These are phyloP conservation scores for Elongisporangium undulatum DNA, from an alignment of 352 stramenopile genomes.

Conservation along the genomic window DNA sequence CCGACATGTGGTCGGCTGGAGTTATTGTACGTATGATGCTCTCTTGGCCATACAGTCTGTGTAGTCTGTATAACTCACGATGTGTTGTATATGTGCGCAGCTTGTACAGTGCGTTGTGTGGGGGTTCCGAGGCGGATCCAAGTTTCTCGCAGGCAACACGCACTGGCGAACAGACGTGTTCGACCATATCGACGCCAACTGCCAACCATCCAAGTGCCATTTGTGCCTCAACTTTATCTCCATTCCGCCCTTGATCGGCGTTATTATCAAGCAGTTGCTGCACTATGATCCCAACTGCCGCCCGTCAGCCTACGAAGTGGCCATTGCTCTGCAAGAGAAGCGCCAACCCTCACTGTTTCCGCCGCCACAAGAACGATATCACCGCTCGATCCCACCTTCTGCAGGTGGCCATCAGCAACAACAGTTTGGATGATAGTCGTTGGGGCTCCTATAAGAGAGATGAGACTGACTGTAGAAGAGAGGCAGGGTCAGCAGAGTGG, in stretches of 20 bases:
- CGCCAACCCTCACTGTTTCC: conserved; percentile 51
- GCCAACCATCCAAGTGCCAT: conserved; percentile 47
- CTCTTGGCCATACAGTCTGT: not conserved
- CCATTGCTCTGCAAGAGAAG: conserved; percentile 64
- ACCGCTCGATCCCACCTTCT: not conserved
- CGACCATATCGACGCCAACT: conserved; percentile 64
- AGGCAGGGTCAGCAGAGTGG: not conserved
- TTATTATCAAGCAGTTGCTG: conserved; percentile 75
- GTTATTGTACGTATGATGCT: conserved; percentile 73
- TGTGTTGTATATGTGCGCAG: conserved; percentile 22
- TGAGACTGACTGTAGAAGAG: not conserved
- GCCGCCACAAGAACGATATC: conserved; percentile 9
- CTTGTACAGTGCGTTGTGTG: conserved; percentile 79
- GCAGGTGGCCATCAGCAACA: not conserved
- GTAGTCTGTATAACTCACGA: not conserved
- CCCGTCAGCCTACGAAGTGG: conserved; percentile 70
- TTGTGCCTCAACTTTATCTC: conserved; percentile 79
- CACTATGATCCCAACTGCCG: conserved; percentile 62
- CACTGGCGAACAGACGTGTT: conserved; percentile 80
- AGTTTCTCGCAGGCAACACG: conserved; percentile 45
- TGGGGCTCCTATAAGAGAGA: not conserved
- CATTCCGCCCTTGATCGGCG: conserved; percentile 68
- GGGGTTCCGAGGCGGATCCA: conserved; percentile 67
- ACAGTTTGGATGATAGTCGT: not conserved
- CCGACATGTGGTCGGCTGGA: conserved; percentile 76